These are phyloP conservation scores for Pythium biforme DNA, from an alignment of 352 stramenopile genomes.

Conservation along the genomic window DNA sequence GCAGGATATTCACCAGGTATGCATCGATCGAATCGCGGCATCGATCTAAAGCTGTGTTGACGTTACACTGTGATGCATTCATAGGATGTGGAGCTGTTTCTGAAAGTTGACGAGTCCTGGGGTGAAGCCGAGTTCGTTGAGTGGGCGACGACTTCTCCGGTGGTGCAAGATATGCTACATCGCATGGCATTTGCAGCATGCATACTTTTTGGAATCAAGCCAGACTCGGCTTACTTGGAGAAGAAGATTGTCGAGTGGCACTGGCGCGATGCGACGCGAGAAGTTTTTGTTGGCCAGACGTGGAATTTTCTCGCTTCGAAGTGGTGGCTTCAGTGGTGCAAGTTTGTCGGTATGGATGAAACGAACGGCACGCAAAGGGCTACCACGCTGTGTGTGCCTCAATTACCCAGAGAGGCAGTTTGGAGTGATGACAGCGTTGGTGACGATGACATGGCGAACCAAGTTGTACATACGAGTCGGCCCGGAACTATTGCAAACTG, in stretches of 20 bases:
- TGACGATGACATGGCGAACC: slow-evolving; percentile 20
- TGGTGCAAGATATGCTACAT: slow-evolving; percentile 56
- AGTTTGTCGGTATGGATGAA: slow-evolving; percentile 62
- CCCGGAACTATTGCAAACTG: slow-evolving; percentile 83
- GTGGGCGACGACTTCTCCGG: slow-evolving; percentile 42
- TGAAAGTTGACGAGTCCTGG: slow-evolving; percentile 7
- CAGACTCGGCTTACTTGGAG: slow-evolving; percentile 60
- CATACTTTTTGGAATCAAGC: slow-evolving; percentile 76
- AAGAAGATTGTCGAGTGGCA: slow-evolving; percentile 73
- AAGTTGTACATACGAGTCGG: slow-evolving; percentile 25
- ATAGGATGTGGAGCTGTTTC: not conserved
- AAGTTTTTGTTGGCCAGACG: slow-evolving; percentile 51
- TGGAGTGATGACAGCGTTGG: slow-evolving; percentile 32
- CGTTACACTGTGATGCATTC: not conserved
- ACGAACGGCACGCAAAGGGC: slow-evolving; percentile 64
- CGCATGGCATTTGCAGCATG: slow-evolving; percentile 74
- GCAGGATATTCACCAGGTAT: slow-evolving; percentile 9
- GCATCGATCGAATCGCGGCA: not conserved
- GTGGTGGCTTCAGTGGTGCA: slow-evolving; percentile 84
- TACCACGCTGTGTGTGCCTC: slow-evolving; percentile 46
- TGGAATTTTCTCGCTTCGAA: slow-evolving; percentile 74
- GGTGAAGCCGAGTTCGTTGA: slow-evolving; percentile 46
- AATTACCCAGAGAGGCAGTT: slow-evolving; percentile 41
- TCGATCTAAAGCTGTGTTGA: not conserved
- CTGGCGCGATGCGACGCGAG: slow-evolving; percentile 52